Percentiles rank a stretch among this genome's conserved stretches.
Conservation (phyloP, 805 yeast genomes). For the Kluyveromyces lactis region DNA sequence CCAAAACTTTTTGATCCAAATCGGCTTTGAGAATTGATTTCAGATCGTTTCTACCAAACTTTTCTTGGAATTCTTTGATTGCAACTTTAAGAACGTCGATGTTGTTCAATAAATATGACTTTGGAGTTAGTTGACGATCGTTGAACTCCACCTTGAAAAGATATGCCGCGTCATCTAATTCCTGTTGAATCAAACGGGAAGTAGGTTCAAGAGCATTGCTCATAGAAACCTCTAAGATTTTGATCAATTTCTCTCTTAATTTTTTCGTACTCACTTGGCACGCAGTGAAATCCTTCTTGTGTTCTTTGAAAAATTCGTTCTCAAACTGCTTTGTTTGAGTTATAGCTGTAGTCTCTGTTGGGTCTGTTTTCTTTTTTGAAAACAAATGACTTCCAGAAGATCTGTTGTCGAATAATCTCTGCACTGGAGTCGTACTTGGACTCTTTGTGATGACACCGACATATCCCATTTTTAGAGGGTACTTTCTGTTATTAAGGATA, state of each 20-base stretch:
- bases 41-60: slow-evolving; percentile 76
- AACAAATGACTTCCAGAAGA: slow-evolving; percentile 30
- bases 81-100: slow-evolving; percentile 79
- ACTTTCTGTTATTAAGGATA: slow-evolving; percentile 66
- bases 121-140: slow-evolving; percentile 89
- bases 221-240: slow-evolving; percentile 85
- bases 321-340: slow-evolving; percentile 56
- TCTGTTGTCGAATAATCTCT: slow-evolving; percentile 9
- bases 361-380: slow-evolving; percentile 42
- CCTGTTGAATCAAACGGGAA: slow-evolving; percentile 74
- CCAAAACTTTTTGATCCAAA: slow-evolving; percentile 82
- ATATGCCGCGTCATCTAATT: slow-evolving; percentile 87
- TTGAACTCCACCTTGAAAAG: slow-evolving; percentile 94
- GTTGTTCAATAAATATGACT: slow-evolving; percentile 86
- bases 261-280: slow-evolving; percentile 70
- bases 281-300: slow-evolving; percentile 50
- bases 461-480: slow-evolving; percentile 92
- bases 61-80: slow-evolving; percentile 77
- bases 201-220: slow-evolving; percentile 83
- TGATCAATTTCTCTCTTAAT: slow-evolving; percentile 73
- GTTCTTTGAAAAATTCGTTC: slow-evolving; percentile 50
- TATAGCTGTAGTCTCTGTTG: slow-evolving; percentile 44
- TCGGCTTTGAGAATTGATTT: slow-evolving; percentile 71
- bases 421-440: slow-evolving; percentile 32
- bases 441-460: slow-evolving; percentile 94